Conservation (phyloP, 352 stramenopile genomes). For the Pseudoperonospora humuli region DNA sequence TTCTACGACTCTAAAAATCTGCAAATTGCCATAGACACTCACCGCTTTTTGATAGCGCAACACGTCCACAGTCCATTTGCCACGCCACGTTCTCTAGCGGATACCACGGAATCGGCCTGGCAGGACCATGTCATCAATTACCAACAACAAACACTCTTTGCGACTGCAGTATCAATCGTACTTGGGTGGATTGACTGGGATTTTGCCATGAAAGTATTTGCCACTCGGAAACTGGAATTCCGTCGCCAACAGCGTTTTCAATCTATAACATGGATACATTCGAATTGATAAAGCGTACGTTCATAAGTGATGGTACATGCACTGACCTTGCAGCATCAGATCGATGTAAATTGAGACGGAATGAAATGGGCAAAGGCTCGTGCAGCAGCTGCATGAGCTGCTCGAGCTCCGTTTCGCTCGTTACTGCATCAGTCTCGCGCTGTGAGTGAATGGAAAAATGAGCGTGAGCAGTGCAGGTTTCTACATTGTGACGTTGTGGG, state of each 20-base stretch:
- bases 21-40: constrained; percentile 1
- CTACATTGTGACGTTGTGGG: neutral
- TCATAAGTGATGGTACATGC: no score
- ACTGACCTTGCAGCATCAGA: constrained; percentile 36
- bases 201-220: constrained; percentile 43
- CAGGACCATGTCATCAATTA: constrained; percentile 3
- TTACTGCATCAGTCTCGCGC: constrained; percentile 54
- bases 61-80: constrained; percentile 76
- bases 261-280: constrained; percentile 16
- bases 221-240: constrained; percentile 52
- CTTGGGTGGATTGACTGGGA: constrained; percentile 57
- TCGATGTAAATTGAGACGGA: constrained; percentile 75
- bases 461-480: neutral
- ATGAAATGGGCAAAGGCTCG: constrained; percentile 69
- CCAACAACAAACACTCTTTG: neutral
- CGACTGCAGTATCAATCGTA: constrained; percentile 9
- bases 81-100: constrained; percentile 68
- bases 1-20: neutral
- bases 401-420: constrained; percentile 40
- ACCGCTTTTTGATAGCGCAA: constrained; percentile 76
- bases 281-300: neutral
- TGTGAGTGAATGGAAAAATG: constrained; percentile 4
- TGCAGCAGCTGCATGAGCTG: constrained; percentile 68
- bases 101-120: constrained; percentile 70
- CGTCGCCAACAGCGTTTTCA: constrained; percentile 40